These are phyloP conservation scores for Cystobasidium onofrii DNA, from an alignment of 768 basidiomycete genomes.

Conservation along the genomic window DNA sequence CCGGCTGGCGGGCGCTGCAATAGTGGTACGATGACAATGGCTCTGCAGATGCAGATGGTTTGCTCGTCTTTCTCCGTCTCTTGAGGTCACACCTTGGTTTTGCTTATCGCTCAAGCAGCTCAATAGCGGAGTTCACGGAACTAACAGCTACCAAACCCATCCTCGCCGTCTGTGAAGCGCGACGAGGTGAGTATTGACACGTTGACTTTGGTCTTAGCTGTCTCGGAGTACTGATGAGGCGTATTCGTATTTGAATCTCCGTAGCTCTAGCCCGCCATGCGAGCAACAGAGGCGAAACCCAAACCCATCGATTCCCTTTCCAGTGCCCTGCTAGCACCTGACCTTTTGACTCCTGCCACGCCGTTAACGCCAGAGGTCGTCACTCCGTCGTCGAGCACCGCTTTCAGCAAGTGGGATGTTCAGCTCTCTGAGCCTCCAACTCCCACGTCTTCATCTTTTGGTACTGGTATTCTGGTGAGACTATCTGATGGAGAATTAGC, in stretches of 20 bases:
- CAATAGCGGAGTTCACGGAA: no score
- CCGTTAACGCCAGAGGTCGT: neutral
- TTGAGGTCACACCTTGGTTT: no score
- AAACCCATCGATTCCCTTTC: neutral
- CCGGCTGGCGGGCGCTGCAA: neutral
- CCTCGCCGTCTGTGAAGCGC: no score
- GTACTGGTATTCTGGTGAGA: conserved; percentile 15
- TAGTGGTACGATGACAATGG: neutral
- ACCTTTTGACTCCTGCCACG: conserved; percentile 11
- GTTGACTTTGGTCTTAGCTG: no score
- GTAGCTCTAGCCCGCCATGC: no score
- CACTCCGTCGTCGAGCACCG: conserved; percentile 18
- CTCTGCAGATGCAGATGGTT: neutral
- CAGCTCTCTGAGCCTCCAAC: conserved; percentile 20
- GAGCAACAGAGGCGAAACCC: neutral
- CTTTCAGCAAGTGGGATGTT: conserved; percentile 3
- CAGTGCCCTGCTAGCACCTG: neutral
- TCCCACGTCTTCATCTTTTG: neutral
- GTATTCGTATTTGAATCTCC: no score
- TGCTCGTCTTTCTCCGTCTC: no score
- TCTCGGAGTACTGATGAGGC: no score
- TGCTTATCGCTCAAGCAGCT: no score
- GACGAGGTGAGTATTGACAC: no score
- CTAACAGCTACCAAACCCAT: no score
- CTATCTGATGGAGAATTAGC: conserved; percentile 17